phyloP scores from a whole-genome alignment of 177 flowering plant genomes.

The Vitis hybrid region DNA sequence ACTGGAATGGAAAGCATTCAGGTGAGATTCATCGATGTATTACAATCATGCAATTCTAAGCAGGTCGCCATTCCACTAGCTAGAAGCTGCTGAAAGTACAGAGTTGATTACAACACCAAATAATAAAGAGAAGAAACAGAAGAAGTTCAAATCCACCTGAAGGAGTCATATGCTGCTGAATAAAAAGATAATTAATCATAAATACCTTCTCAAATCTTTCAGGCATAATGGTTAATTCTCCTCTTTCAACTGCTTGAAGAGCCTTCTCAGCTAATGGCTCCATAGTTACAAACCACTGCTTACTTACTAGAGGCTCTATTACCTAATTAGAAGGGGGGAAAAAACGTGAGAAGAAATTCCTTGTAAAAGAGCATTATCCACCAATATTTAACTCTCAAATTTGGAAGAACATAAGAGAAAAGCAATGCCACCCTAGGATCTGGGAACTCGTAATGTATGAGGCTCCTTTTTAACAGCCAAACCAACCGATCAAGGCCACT shows the following conservation, averaged over 20 bases:
- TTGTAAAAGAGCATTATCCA: not conserved
- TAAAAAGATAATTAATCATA: not conserved
- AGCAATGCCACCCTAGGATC: slow-evolving; percentile 72
- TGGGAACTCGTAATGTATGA: slow-evolving; percentile 76
- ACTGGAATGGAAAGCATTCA: too few species aligned
- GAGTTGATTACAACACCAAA: not conserved
- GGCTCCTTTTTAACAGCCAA: slow-evolving; percentile 89
- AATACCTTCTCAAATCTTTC: slow-evolving; percentile 97
- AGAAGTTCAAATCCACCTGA: not conserved
- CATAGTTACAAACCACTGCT: slow-evolving; percentile 98
- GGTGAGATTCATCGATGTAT: not conserved
- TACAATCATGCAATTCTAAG: not conserved
- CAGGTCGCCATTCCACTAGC: not conserved
- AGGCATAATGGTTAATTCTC: slow-evolving; percentile 76
- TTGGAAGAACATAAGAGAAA: not conserved
- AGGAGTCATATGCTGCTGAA: not conserved
- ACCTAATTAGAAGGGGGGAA: slow-evolving; percentile 42
- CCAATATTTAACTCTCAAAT: not conserved
- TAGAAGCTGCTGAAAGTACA: slow-evolving; percentile 1
- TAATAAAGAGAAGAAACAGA: slow-evolving; percentile 3
- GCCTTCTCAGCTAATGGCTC: slow-evolving; percentile 96
- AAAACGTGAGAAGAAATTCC: not conserved
- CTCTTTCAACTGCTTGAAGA: slow-evolving; percentile 72
- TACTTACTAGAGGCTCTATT: slow-evolving; percentile 92
- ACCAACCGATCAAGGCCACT: slow-evolving; percentile 11